These are phyloP conservation scores for Sonneratia caseolaris DNA, from an alignment of 345 rosid species.

Conservation along the genomic window DNA sequence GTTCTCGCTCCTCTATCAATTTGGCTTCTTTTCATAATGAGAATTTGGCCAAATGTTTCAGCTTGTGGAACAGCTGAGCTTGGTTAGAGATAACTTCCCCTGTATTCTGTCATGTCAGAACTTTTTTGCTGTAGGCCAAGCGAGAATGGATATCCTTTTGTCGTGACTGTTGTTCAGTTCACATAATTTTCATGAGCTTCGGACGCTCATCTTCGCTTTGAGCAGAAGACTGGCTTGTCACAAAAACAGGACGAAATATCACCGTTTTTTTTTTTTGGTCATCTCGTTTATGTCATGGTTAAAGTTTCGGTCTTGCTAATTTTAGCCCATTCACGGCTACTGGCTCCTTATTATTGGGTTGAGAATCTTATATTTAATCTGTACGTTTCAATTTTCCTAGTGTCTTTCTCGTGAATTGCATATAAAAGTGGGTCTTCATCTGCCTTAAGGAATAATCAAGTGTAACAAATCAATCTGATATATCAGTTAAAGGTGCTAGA, in stretches of 20 bases:
- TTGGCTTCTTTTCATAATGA: neutral
- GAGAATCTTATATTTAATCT: neutral
- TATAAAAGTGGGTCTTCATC: neutral
- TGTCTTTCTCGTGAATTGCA: neutral
- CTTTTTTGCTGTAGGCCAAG: neutral
- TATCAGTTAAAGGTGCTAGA: neutral
- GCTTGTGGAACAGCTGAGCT: neutral
- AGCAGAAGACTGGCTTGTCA: neutral
- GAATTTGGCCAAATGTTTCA: neutral
- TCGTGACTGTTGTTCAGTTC: neutral
- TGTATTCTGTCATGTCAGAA: neutral
- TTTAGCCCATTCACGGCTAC: neutral
- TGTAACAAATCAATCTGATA: neutral
- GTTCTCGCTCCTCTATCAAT: neutral
- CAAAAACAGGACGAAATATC: neutral
- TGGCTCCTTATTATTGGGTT: neutral
- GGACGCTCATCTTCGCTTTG: neutral
- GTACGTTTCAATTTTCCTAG: neutral
- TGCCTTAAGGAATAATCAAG: neutral
- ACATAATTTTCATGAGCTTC: neutral
- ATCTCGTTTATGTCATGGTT: neutral
- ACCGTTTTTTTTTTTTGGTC: neutral
- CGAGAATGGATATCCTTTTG: neutral
- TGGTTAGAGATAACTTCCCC: neutral
- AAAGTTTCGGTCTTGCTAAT: neutral